Conservation (phyloP, 106 monocot species). For the Gastrodia elata region DNA sequence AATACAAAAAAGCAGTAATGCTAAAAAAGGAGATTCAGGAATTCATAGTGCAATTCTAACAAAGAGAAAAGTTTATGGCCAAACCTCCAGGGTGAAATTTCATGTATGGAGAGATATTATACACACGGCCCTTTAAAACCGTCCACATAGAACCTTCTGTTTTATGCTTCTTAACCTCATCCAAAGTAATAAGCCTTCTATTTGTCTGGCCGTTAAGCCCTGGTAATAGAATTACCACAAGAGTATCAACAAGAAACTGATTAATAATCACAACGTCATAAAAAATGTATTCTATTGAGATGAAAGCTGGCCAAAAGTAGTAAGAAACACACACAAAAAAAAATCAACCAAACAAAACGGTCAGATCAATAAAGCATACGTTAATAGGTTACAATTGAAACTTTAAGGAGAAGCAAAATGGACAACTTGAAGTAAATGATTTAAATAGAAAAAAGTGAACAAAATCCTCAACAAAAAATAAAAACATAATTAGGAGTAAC, state of each 20-base stretch:
- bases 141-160: constrained; percentile 75
- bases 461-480: background rate
- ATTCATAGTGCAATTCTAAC: background rate
- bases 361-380: background rate
- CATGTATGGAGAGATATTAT: constrained; percentile 85
- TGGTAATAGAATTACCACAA: constrained; percentile 6
- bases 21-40: background rate
- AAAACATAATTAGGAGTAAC: background rate
- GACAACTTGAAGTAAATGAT: background rate
- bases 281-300: background rate
- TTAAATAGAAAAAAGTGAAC: background rate
- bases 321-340: background rate
- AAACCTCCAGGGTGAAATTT: constrained; percentile 99
- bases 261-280: background rate
- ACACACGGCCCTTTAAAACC: constrained; percentile 87
- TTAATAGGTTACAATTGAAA: background rate
- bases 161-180: constrained; percentile 89
- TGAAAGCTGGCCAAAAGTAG: background rate
- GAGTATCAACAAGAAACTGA: constrained; percentile 2
- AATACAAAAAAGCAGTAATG: background rate
- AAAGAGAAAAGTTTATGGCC: background rate
- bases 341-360: background rate
- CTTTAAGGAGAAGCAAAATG: background rate
- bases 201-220: constrained; percentile 73
- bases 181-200: constrained; percentile 70